A percentile compares a stretch with the other conserved stretches of the same genome.
phyloP scores from a whole-genome alignment of 192 early-diverging fungal species.

The Gryganskiella cystojenkinii region DNA sequence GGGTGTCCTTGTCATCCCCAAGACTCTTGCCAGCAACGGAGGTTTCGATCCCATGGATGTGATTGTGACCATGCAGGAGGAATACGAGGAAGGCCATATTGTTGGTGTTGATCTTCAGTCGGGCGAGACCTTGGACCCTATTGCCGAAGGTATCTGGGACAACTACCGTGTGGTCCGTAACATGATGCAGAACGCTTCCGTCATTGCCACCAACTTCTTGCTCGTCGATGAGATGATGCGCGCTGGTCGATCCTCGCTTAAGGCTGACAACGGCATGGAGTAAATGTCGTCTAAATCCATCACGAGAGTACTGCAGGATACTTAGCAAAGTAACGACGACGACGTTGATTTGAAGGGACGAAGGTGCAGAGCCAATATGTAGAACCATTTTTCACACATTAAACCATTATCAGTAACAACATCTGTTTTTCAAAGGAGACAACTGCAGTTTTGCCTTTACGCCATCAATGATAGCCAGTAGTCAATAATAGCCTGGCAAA shows the following conservation, averaged over 20 bases:
- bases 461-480: no score
- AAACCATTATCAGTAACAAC: not conserved
- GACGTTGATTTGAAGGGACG: no score
- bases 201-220: slow-evolving; percentile 98
- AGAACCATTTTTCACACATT: no score
- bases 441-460: no score
- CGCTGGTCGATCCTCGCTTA: slow-evolving; percentile 54
- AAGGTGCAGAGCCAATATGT: no score
- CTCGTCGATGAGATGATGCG: slow-evolving; percentile 99
- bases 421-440: not conserved
- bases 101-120: slow-evolving; percentile 95
- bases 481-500: no score
- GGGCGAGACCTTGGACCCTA: slow-evolving; percentile 93
- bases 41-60: slow-evolving; percentile 98
- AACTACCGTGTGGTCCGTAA: slow-evolving; percentile 98
- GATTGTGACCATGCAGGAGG: slow-evolving; percentile 92
- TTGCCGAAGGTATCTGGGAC: slow-evolving; percentile 95
- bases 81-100: slow-evolving; percentile 88
- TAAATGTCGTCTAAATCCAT: slow-evolving; percentile 11
- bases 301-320: not conserved
- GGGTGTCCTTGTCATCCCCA: slow-evolving; percentile 95
- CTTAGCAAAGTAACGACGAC: no score
- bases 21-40: slow-evolving; percentile 94
- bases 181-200: slow-evolving; percentile 90
- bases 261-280: slow-evolving; percentile 49